Evolutionary conservation across 345 rosid genomes (phyloP).

Genomic region (Syzygium oleosum): DNA sequence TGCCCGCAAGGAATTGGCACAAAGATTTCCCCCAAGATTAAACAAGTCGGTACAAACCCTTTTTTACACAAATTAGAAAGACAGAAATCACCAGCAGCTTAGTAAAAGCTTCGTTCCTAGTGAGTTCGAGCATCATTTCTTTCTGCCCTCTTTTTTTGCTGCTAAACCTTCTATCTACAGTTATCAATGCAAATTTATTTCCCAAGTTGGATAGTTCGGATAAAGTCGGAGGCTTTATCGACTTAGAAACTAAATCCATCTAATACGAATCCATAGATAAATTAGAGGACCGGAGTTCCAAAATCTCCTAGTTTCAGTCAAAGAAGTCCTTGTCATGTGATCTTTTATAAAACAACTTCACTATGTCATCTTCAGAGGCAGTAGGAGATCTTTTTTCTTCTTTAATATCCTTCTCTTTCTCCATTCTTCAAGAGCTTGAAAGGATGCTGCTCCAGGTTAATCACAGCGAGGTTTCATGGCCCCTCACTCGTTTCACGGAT

Average conservation of each 20-base stretch:
- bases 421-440: not conserved
- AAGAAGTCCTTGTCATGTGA: not conserved
- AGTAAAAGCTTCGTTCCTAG: not conserved
- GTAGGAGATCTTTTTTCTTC: not conserved
- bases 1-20: not conserved
- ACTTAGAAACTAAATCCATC: not conserved
- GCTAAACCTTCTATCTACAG: not conserved
- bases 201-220: not conserved
- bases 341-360: not conserved
- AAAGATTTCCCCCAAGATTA: not conserved
- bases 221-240: not conserved
- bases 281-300: not conserved
- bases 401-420: not conserved
- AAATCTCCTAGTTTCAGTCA: not conserved
- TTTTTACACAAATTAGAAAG: not conserved
- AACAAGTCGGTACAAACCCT: not conserved
- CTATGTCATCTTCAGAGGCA: not conserved
- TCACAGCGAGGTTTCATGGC: not conserved
- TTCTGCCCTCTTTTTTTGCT: not conserved
- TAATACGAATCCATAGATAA: not conserved
- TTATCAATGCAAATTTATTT: conserved; percentile 3
- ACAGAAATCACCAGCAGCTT: not conserved
- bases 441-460: not conserved
- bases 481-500: conserved; percentile 6
- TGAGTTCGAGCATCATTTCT: not conserved